A percentile compares a stretch with the other conserved stretches of the same genome.
These are phyloP conservation scores for Fomitopsis pulvina DNA, from an alignment of 768 basidiomycete genomes.

Conservation along the genomic window DNA sequence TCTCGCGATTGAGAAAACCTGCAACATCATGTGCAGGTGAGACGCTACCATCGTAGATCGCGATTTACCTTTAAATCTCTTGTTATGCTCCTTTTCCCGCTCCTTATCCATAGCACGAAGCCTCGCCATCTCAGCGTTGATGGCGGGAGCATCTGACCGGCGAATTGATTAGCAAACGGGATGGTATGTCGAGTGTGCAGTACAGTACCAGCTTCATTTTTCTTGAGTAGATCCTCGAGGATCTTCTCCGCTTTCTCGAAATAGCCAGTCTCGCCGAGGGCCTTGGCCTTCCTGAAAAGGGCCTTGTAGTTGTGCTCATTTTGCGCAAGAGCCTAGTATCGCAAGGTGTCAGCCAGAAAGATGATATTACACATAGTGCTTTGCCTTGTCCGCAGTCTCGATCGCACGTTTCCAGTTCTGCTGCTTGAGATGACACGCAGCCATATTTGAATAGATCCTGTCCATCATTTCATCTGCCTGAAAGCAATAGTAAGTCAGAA, in stretches of 20 bases:
- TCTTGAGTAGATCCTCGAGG: slow-evolving; percentile 56
- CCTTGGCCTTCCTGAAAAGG: slow-evolving; percentile 76
- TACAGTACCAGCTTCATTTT: slow-evolving; percentile 50
- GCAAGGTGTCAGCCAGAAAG: not conserved
- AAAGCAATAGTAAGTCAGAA: not conserved
- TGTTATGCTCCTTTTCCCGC: slow-evolving; percentile 54
- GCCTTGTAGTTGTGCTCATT: slow-evolving; percentile 77
- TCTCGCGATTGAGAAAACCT: slow-evolving; percentile 46
- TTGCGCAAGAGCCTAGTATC: slow-evolving; percentile 59
- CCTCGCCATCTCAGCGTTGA: slow-evolving; percentile 59
- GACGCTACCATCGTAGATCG: not conserved
- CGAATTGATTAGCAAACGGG: not conserved
- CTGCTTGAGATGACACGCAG: slow-evolving; percentile 76
- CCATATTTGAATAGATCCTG: slow-evolving; percentile 83
- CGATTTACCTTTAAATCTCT: slow-evolving; percentile 67
- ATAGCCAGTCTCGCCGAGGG: slow-evolving; percentile 67
- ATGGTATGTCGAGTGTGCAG: not conserved
- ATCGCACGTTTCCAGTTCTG: slow-evolving; percentile 72
- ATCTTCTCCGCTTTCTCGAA: slow-evolving; percentile 67
- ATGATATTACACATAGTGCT: not conserved
- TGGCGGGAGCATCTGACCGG: slow-evolving; percentile 43
- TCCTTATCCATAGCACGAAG: slow-evolving; percentile 60
- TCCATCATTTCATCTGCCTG: slow-evolving; percentile 72
- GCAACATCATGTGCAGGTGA: too few relatives aligned
- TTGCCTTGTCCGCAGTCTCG: slow-evolving; percentile 78